Percentiles rank a stretch among this genome's conserved stretches.
phyloP scores from a whole-genome alignment of 108 stramenopile genomes.

The Cyclotella kingstonii region DNA sequence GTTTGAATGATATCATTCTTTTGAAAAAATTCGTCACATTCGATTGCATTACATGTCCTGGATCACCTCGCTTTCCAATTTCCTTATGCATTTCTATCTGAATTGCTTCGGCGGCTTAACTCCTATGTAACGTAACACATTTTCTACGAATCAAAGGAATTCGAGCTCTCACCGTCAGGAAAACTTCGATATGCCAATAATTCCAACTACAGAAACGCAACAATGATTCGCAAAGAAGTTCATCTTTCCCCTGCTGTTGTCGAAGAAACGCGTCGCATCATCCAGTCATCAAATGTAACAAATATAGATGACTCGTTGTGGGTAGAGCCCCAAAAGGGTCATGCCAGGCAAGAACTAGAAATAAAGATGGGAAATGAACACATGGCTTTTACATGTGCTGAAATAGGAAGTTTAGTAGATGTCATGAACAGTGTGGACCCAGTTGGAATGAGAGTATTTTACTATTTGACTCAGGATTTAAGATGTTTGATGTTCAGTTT shows the following conservation, averaged over 20 bases:
- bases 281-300: conserved; percentile 53
- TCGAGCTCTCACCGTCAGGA: conserved; percentile 77
- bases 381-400: conserved; percentile 83
- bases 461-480: conserved; percentile 87
- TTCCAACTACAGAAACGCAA: conserved; percentile 73
- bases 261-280: conserved; percentile 72
- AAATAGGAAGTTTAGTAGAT: conserved; percentile 76
- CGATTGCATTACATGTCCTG: no score
- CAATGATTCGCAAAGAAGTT: conserved; percentile 88
- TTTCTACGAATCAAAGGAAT: conserved; percentile 43
- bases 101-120: no score
- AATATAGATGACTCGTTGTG: conserved; percentile 68
- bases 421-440: conserved; percentile 80
- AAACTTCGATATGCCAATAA: conserved; percentile 90
- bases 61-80: no score
- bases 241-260: conserved; percentile 68
- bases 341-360: conserved; percentile 77
- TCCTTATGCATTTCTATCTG: no score
- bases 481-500: conserved; percentile 80
- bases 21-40: no score
- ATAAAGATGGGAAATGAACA: conserved; percentile 84
- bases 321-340: conserved; percentile 57
- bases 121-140: background rate
- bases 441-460: conserved; percentile 71
- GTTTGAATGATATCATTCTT: no score